Percentiles rank a stretch among this genome's conserved stretches.
Conservation (phyloP, 1,284 basidiomycete genomes). For the Ganoderma multipileum region DNA sequence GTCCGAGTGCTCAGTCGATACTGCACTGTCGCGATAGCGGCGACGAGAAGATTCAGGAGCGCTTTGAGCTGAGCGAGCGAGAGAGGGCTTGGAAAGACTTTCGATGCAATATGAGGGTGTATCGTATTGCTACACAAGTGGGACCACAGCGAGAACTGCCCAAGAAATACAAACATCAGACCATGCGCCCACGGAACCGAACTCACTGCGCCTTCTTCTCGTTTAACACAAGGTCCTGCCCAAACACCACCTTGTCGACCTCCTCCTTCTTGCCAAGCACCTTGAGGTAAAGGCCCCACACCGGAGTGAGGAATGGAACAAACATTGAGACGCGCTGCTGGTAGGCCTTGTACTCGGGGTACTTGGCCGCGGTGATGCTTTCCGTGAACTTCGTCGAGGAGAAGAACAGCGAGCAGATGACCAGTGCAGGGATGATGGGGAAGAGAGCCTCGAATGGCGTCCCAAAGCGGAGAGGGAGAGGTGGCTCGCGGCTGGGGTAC, state of each 20-base stretch:
- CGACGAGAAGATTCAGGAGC: neutral
- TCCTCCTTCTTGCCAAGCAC: constrained; percentile 43
- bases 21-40: neutral
- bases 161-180: neutral
- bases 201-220: constrained; percentile 32
- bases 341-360: constrained; percentile 79
- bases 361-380: constrained; percentile 79
- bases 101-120: neutral
- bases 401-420: constrained; percentile 74
- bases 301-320: constrained; percentile 58
- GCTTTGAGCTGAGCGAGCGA: neutral
- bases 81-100: neutral
- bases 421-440: constrained; percentile 59
- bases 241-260: constrained; percentile 52
- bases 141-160: neutral
- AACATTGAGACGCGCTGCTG: constrained; percentile 87
- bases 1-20: no score
- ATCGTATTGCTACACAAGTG: neutral
- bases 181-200: neutral
- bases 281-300: constrained; percentile 47
- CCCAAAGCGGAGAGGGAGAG: constrained; percentile 37
- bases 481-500: constrained; percentile 44
- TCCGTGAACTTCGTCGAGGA: constrained; percentile 84
- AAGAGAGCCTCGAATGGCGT: constrained; percentile 39
- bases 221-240: constrained; percentile 35